Conservation (phyloP, 139 green algal genomes). For the Diplosphaera chodatii region DNA sequence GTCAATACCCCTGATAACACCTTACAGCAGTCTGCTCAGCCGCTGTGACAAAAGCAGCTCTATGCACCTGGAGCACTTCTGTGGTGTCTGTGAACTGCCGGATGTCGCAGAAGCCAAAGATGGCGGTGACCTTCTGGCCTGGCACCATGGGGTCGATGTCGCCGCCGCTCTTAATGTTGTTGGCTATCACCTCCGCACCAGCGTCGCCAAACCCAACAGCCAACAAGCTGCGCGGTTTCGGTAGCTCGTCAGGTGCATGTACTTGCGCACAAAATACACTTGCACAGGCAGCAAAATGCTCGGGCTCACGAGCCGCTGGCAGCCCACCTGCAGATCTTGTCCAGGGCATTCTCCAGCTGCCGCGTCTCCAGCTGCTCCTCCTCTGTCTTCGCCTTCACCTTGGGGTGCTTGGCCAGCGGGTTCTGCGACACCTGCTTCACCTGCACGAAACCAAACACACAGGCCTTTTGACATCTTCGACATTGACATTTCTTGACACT, state of each 20-base stretch:
- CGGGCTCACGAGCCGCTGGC: no score
- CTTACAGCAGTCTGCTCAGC: no score
- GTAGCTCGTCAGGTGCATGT: no score
- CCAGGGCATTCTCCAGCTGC: conserved; percentile 82
- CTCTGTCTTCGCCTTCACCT: conserved; percentile 15
- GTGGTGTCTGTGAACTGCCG: conserved; percentile 92
- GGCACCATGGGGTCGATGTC: conserved; percentile 93
- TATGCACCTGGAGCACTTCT: conserved; percentile 68
- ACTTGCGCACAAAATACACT: no score
- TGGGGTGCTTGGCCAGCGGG: conserved; percentile 36
- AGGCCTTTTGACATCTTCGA: no score
- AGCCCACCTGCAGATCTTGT: conserved; percentile 77
- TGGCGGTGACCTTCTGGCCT: conserved; percentile 72
- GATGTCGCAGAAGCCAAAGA: conserved; percentile 99
- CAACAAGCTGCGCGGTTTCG: conserved; percentile 60
- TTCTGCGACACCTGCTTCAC: conserved; percentile 56
- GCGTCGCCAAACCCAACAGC: conserved; percentile 93
- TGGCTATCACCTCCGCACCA: conserved; percentile 80
- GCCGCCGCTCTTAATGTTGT: conserved; percentile 88
- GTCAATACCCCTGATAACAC: no score
- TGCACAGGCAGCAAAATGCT: no score
- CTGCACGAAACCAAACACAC: conserved; percentile 3
- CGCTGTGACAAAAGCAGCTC: no score
- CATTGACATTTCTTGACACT: no score
- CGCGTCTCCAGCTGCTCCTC: conserved; percentile 74